Evolutionary conservation across 108 stramenopile genomes (phyloP), one percentile per base, ranked within the genome.

Genomic region (Fistulifera pelliculosa): DNA sequence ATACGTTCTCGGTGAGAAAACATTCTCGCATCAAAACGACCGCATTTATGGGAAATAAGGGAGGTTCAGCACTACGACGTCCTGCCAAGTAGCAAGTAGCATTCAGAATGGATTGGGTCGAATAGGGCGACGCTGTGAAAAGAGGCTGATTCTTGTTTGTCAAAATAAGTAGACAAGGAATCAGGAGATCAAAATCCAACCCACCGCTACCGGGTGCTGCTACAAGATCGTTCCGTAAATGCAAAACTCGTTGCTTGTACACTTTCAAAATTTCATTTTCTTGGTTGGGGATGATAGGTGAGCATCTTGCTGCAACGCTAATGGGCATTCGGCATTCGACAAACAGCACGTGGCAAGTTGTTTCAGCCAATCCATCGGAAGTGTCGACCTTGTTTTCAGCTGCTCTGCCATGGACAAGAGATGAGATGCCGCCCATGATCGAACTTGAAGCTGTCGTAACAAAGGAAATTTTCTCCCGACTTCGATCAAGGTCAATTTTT

Each of bases 181-280:
- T 79, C 56, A 85, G 28, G 15, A 91, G 56, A 47, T 91, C 81
- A 68, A 75, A 83, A 60, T 91, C 90, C 51, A 87, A 39, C 1
- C 85, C 77, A 38, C 68, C 71, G 47, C 49, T 62, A 24, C 49
- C 61, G 2, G 52, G 50, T 8, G 58, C 16, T 23, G 73, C 27
- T 22, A 51, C 49, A n/a, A 75, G 35, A 42, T 45, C 31, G 3
- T 35, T 35, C 3, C 31, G 31, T 8, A 35, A 35, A 6, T 35
- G 31, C 31, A 70, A 38, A 12, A 52, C 67, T 39, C 68, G 67
- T 17, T 65, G 61, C 15, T 48, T 50, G 3, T 66, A 49, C 53
- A 28, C 41, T 41, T 19, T 21, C 18, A 25, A 18, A 1, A 18
- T 41, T n/a, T 31, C 19, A 25, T 56, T 56, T 0, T 35, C 49